Base-by-base conservation (phyloP, 352 stramenopile genomes). In the Achlya hypogyna region DNA sequence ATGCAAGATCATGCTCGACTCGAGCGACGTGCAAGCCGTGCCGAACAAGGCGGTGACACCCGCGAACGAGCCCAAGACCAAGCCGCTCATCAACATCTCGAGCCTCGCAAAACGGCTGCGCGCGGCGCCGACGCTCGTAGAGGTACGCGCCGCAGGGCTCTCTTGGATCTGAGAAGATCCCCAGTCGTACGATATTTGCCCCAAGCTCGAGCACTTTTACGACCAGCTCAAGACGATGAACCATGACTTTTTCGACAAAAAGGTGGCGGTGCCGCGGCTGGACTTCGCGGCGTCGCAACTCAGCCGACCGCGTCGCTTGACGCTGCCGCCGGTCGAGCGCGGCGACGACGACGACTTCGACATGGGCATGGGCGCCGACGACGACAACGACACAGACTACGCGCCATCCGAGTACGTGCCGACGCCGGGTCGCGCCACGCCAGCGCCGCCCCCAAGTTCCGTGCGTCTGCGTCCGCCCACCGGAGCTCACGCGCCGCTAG, bases 1-100 rank as follows among this genome's bases (percentile, higher is more conserved):
- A 5, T 93, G 83, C 51, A 92, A 91, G 63, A 87, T 96, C 38
- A 74, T 91, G 32, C 69, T 95, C 20, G 89, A 90, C 62, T 93
- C 84, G 12, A 81, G 78, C 0, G 79, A 93, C 52, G 84, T 93
- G 29, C 79, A 76, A 31, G 59, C 87, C 12, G 78, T 82, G 12
- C 89, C 79, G 22, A 14, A 67, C 5, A 67, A 9, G 2, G 28
- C 22, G 42, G 18, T 23, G 38, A 16, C 28, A 10, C 28, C 16
- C 0, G 54, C 25, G 5, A 23, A 51, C 45, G 42, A 59, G 0
- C 12, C 22, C 23, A 40, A 58, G 35, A 25, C 59, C 31, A 65
- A 64, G 28, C 23, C 49, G 31, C 43, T 65, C 20, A 64, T 65
- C 45, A 65, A 70, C 42, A 64, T 65, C 22, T 64, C 64, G 18